Conservation (phyloP, 192 early-diverging fungal genomes). For the Coemansia sp. region DNA sequence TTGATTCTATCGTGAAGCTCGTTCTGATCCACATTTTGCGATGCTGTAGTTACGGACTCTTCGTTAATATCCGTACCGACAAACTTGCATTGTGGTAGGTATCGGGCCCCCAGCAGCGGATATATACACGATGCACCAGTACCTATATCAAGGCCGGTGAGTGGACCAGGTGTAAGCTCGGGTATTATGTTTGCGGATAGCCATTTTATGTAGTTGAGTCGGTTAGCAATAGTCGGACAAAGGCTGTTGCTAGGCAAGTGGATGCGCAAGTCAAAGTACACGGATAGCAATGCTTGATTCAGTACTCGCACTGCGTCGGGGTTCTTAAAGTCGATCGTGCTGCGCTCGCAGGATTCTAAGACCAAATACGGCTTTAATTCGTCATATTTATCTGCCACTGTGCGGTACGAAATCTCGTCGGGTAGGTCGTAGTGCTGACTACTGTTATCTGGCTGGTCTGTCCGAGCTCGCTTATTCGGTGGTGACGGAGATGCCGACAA, state of each 20-base stretch:
- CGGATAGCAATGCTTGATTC: conserved; percentile 33
- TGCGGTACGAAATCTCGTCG: conserved; percentile 12
- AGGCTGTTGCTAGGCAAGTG: conserved; percentile 27
- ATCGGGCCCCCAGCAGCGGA: conserved; percentile 72
- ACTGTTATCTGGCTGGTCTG: not conserved
- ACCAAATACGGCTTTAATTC: conserved; percentile 19
- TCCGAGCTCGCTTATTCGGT: conserved; percentile 2
- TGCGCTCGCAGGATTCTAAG: not conserved
- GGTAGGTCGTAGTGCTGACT: conserved; percentile 20
- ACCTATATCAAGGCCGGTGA: conserved; percentile 57
- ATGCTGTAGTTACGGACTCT: conserved; percentile 65
- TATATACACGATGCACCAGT: conserved; percentile 93
- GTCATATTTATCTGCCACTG: conserved; percentile 15
- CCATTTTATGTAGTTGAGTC: conserved; percentile 42
- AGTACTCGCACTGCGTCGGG: conserved; percentile 24
- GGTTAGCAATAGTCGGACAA: conserved; percentile 38
- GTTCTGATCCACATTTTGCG: conserved; percentile 69
- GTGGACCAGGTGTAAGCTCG: conserved; percentile 7
- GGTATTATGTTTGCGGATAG: conserved; percentile 8
- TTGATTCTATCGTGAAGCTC: conserved; percentile 60
- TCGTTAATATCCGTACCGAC: conserved; percentile 78
- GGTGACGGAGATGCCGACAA: not conserved
- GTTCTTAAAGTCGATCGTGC: conserved; percentile 32
- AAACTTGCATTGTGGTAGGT: conserved; percentile 66
- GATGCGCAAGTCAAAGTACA: conserved; percentile 40